These are phyloP conservation scores for Alternaria tenuissima DNA, from an alignment of 2,329 filamentous ascomycete genomes.

Conservation along the genomic window DNA sequence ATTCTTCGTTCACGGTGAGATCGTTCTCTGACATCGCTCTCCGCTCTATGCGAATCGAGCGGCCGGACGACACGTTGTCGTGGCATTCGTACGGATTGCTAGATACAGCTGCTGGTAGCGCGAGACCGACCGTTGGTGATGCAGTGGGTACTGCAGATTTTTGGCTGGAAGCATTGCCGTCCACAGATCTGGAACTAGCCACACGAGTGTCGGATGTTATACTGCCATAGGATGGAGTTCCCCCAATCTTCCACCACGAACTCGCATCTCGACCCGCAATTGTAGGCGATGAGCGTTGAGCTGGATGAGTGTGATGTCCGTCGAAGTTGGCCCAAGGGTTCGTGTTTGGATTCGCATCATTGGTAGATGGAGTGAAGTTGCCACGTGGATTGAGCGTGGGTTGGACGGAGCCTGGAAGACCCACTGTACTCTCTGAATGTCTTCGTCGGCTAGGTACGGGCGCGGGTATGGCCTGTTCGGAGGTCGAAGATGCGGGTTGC, in stretches of 20 bases:
- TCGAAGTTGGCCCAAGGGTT: background rate
- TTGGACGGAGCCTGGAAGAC: background rate
- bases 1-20: background rate
- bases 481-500: background rate
- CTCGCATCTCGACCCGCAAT: background rate
- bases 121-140: background rate
- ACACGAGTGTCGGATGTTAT: background rate
- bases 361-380: background rate
- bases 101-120: background rate
- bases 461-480: background rate
- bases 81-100: background rate
- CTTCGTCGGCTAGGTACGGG: background rate
- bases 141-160: background rate
- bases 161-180: background rate
- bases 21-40: background rate
- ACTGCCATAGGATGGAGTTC: background rate
- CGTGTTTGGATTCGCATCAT: background rate
- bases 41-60: background rate
- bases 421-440: background rate
- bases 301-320: background rate
- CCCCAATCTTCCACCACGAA: background rate
- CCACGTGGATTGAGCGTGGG: background rate
- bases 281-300: background rate
- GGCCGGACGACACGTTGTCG: background rate
- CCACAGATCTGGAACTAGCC: background rate